Base-by-base conservation (phyloP, 2,329 filamentous ascomycete genomes). In the Pseudogymnoascus sp. region DNA sequence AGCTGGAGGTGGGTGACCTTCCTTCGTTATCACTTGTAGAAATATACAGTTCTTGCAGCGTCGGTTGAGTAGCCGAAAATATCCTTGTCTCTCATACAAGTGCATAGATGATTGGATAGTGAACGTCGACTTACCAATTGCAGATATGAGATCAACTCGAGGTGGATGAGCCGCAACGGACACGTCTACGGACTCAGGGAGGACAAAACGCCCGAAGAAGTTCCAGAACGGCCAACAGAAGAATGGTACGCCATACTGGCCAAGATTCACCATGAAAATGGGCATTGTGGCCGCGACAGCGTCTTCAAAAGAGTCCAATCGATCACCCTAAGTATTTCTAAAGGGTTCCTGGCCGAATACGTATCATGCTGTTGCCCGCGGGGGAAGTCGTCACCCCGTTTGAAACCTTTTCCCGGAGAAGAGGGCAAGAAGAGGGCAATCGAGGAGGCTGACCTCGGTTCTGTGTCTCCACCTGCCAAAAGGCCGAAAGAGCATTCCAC, bases 291-390 rank as follows among this genome's bases (percentile, higher is more conserved):
- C n/a, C 47, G 47, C 10, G 47, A 54, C 15, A 10, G 6, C 17
- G 29, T 54, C 47, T 54, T 54, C n/a, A 7, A 35, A 7, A 35
- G 17, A 11, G 29, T 33, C 47, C 15, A 35, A 54, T 17, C 10
- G 47, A 54, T 54, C 47, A 54, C 47, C 47, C 29, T 29, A n/a
- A 54, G 47, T 35, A 54, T 54, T 54, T 54, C 47, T 15, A 54
- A 54, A 31, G 9, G 47, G 9, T 54, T 54, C 15, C 9, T 54
- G 47, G 47, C 47, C 47, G 29, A n/a, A 9, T 54, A 54, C 47
- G 29, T 54, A n/a, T 11, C 29, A 54, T 54, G 29, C 29, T 54
- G 47, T 29, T 54, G 47, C 47, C 5, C 17, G 13, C n/a, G 17
- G 47, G 6, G 47, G 4, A 54, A 54, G 47, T 21, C 47, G 35